Base-by-base conservation (phyloP, 2,329 filamentous ascomycete species). In the Onygena corvina region DNA sequence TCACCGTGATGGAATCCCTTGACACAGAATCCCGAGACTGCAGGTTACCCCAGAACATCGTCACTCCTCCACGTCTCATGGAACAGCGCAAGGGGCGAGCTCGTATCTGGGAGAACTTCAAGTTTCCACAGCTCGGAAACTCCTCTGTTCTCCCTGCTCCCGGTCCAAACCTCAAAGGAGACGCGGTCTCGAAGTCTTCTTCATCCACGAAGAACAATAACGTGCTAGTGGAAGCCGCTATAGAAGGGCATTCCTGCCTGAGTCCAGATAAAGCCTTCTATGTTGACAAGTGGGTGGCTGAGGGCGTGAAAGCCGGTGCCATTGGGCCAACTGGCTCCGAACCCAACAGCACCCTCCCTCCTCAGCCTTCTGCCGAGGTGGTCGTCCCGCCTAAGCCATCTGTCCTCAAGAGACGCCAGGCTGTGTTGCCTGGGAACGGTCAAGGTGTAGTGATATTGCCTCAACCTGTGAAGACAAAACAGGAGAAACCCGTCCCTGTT, bases 101-200 rank as follows among this genome's bases (percentile, higher is more conserved):
- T 4, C 59, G 55, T 7, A 50, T 65, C 12, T 67, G 65, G 65
- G 53, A 54, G 20, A 53, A 59, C 46, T 62, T 59, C 47, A 56
- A 54, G 6, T 66, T 63, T 47, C 50, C 55, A 20, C 58, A 59
- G 45, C 53, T 67, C n/a, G 64, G 65, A 7, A 57, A 60, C 23
- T 53, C 54, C 4, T 55, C 54, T 5, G 58, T 59, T 18, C 57
- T 57, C 21, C 40, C 53, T 20, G 50, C 51, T 2, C 29, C 58
- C 33, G 54, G 52, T 2, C 44, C 52, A 3, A 46, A 47, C n/a
- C 44, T 46, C 2, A 55, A 58, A 31, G 57, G 46, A 23, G 33
- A 34, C 14, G 5, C 35, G 2, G 29, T 8, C 7, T 5, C 16
- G 12, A 25, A 29, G 16, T 42, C 35, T 12, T n/a, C 20, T 4